A percentile compares a stretch with the other conserved stretches of the same genome.
Conservation (phyloP, 345 rosid species). For the Pugionium dolabratum region DNA sequence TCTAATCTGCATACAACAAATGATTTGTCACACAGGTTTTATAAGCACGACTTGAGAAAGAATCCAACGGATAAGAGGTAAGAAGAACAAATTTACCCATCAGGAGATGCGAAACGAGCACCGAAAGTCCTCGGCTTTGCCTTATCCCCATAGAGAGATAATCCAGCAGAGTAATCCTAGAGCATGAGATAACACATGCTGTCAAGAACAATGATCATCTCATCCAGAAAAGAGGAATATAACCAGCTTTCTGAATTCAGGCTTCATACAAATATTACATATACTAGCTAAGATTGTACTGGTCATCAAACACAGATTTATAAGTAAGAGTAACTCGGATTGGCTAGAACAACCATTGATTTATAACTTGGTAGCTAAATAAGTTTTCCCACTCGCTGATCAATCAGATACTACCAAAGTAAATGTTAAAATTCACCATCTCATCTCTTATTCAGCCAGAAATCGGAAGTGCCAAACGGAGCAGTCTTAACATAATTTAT, state of each 20-base stretch:
- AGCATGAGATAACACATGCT: slow-evolving; percentile 20
- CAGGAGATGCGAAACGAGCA: slow-evolving; percentile 81
- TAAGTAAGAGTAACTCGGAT: not conserved
- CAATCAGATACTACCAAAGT: not conserved
- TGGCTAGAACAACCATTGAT: slow-evolving; percentile 11
- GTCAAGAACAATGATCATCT: slow-evolving; percentile 22
- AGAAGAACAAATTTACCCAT: slow-evolving; percentile 55
- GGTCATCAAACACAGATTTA: not conserved
- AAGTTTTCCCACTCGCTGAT: slow-evolving; percentile 1
- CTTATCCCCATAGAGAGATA: slow-evolving; percentile 88
- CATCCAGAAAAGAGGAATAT: not conserved
- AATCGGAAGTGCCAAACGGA: slow-evolving; percentile 2
- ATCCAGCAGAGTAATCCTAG: slow-evolving; percentile 83
- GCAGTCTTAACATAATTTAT: not conserved
- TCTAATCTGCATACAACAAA: slow-evolving; percentile 60
- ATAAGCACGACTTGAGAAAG: not conserved
- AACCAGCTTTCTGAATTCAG: not conserved
- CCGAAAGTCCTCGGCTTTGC: slow-evolving; percentile 82
- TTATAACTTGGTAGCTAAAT: slow-evolving; percentile 9
- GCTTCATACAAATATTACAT: not conserved
- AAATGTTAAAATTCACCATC: not conserved
- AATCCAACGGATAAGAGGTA: slow-evolving; percentile 1
- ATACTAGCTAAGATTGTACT: not conserved
- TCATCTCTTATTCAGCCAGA: not conserved
- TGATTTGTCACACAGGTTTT: slow-evolving; percentile 12